Base-by-base conservation (phyloP, 177 flowering plant genomes). In the Tripterygium wilfordii region DNA sequence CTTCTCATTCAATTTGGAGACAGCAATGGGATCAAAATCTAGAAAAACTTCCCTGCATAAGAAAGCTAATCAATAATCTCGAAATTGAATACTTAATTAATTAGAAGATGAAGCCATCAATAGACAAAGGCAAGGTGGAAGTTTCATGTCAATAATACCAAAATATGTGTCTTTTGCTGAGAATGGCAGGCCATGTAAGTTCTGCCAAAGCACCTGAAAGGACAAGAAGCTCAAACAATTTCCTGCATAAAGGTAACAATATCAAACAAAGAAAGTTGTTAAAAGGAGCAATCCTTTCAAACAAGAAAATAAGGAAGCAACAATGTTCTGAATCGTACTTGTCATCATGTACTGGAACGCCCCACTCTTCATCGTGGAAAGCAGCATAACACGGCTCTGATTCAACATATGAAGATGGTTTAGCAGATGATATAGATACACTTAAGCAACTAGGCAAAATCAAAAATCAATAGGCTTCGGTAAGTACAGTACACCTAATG, bases 361-460 rank as follows among this genome's bases (percentile, higher is more conserved):
- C 89, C 86, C 89, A 82, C 66, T 82, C 97, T 69, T 83, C 83
- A 52, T 86, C 92, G 49, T 89, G 92, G 51, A 86, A 86, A 60
- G 82, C 75, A 63, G 71, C 77, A 69, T 89, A 80, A 18, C 58
- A 51, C 15, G 84, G 82, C 49, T 86, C 97, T 86, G 67, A 33
- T 43, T 31, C 38, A 51, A 48, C 24, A 59, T 51, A 68, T 22
- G 33, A 59, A 51, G 62, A 37, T 16, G 10, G 40, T 50, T 64
- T 36, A 64, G 69, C 26, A 60, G 1, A 65, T 15, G 31, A 39
- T 38, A 53, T 13, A 22, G 17, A 5, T 10, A 48, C 22, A 8
- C 5, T n/a, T n/a, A n/a, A n/a, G n/a, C n/a, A n/a, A n/a, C n/a
- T n/a, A n/a, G n/a, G n/a, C n/a, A n/a, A n/a, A n/a, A n/a, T n/a